These are phyloP conservation scores for Pogostemon cablin DNA, from an alignment of 257 asterid species.

Conservation along the genomic window DNA sequence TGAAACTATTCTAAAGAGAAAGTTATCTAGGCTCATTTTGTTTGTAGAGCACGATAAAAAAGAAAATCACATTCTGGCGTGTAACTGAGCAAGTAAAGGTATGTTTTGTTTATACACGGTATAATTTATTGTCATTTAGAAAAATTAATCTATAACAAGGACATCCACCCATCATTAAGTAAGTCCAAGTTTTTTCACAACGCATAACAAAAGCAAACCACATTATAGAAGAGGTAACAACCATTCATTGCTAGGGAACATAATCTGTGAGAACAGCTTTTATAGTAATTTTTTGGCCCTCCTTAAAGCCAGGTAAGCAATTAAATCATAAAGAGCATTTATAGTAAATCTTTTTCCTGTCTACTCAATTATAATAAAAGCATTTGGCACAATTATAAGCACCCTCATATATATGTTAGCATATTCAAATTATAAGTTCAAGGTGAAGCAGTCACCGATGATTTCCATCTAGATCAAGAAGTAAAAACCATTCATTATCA, in stretches of 20 bases:
- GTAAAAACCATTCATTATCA: slow-evolving; percentile 1
- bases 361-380: slow-evolving; percentile 12
- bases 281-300: slow-evolving; percentile 19
- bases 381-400: slow-evolving; percentile 13
- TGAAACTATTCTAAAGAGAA: slow-evolving; percentile 14
- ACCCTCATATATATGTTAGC: neutral
- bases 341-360: neutral
- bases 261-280: neutral
- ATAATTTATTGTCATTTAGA: neutral
- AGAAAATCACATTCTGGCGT: too few relatives aligned
- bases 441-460: neutral
- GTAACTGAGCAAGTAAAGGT: neutral
- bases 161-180: neutral
- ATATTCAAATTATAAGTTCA: neutral
- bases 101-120: neutral
- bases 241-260: slow-evolving; percentile 4
- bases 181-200: neutral
- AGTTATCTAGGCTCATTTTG: neutral
- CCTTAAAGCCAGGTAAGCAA: neutral
- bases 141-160: neutral
- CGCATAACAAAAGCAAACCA: neutral
- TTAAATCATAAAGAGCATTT: too few relatives aligned
- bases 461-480: slow-evolving; percentile 22
- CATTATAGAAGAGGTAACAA: neutral
- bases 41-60: neutral